A percentile compares a stretch with the other conserved stretches of the same genome.
Evolutionary conservation across 257 asterid genomes (phyloP).

Genomic region (Paraleonurus japonicus): DNA sequence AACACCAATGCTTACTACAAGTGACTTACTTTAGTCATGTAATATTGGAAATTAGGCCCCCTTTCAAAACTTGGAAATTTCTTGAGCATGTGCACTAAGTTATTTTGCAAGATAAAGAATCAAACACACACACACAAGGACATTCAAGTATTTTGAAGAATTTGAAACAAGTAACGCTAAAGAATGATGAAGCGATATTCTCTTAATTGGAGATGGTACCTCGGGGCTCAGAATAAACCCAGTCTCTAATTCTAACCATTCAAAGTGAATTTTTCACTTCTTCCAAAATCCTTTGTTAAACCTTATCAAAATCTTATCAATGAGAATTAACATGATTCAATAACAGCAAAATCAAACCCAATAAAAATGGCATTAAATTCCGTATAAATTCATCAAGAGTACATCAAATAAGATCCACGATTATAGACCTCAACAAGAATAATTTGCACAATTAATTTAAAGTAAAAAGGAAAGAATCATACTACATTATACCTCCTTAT

Average conservation of each 20-base stretch:
- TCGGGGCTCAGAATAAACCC: neutral
- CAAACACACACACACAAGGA: neutral
- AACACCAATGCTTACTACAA: neutral
- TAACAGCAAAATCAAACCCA: neutral
- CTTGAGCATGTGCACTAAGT: neutral
- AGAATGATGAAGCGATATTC: neutral
- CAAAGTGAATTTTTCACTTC: neutral
- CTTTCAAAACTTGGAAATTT: neutral
- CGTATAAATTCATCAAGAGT: neutral
- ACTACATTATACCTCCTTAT: slow-evolving; percentile 50
- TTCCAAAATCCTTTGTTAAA: neutral
- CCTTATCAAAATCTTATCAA: neutral
- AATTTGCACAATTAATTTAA: neutral
- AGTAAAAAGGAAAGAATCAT: neutral
- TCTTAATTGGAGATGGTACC: neutral
- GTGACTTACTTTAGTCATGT: neutral
- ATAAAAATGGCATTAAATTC: neutral
- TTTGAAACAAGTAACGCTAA: neutral
- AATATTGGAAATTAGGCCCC: neutral
- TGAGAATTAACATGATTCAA: neutral
- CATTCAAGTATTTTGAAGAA: neutral
- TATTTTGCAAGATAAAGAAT: neutral
- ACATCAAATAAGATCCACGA: neutral
- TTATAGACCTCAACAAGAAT: neutral
- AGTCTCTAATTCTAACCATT: neutral